phyloP scores from a whole-genome alignment of 2,329 filamentous ascomycete species.

The Pseudogymnoascus sp. region DNA sequence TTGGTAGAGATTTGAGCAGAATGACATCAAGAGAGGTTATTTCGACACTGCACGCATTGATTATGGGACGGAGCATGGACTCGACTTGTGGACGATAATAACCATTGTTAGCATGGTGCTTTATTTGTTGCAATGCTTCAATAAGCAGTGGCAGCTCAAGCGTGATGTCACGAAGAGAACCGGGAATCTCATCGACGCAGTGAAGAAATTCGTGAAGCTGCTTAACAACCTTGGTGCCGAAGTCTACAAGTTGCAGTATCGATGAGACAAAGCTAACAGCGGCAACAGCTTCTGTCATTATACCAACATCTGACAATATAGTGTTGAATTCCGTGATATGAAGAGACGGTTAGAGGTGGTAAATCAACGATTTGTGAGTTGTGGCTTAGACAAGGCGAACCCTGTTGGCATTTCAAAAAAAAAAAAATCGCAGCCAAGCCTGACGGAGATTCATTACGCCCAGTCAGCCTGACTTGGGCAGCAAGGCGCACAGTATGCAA shows the following conservation, averaged over 20 bases:
- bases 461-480: no score
- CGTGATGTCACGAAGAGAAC: conserved; percentile 15
- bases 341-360: no score
- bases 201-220: conserved; percentile 15
- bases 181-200: conserved; percentile 12
- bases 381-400: no score
- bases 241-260: conserved; percentile 14
- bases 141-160: conserved; percentile 14
- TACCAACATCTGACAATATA: no score
- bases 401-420: no score
- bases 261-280: conserved; percentile 13
- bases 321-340: no score
- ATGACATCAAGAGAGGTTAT: conserved; percentile 12
- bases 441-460: no score
- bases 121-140: conserved; percentile 10
- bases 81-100: neutral
- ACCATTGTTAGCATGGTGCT: neutral
- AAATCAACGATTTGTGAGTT: no score
- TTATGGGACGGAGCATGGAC: conserved; percentile 2
- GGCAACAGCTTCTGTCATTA: conserved; percentile 16
- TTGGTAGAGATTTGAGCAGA: conserved; percentile 14
- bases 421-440: no score
- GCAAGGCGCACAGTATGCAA: no score
- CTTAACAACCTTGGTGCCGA: conserved; percentile 13
- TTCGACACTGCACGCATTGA: conserved; percentile 10